Base-by-base conservation (phyloP, 106 monocot species). In the Phalaenopsis equestris region DNA sequence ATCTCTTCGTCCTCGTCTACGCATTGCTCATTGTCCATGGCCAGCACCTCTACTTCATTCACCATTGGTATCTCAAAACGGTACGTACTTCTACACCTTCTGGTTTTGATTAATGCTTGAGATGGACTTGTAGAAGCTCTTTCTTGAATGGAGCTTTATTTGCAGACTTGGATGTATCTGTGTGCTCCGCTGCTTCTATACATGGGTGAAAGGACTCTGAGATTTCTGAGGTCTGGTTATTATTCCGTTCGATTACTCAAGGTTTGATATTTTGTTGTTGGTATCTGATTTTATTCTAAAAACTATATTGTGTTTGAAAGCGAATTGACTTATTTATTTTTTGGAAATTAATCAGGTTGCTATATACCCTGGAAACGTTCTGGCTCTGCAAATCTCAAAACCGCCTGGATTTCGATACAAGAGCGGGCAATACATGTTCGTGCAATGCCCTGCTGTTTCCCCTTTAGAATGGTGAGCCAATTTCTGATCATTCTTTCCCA, bases 361-460 rank as follows among this genome's bases (percentile, higher is more conserved):
- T 39, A 93, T 96, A 68, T 96, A 96, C 80, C 96, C 96, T 55
- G 96, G 96, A 19, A 91, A 96, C 56, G 96, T 96, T 67, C 83
- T 96, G 48, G 85, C 93, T 4, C 78, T 96, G 37, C 93, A 93
- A 58, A 93, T 96, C 91, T 93, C 91, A 1, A 96, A 93, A 83
- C 95, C 95, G 41, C 82, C 85, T n/a, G 85, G 82, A 42, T 96
- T 93, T 80, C 85, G 85, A 21, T 96, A 96, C 78, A 96, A 93
- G 81, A 96, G 95, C 49, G 95, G 95, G 41, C 95, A 96, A 48
- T 96, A 96, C 46, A 96, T 96, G 91, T 93, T 91, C 78, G 95
- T 96, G 73, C 87, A 96, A 41, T 96, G 95, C 79, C 93, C 95
- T 1, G 88, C 86, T 15, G 87, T 96, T 48, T 96, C 95, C 0